Conservation (phyloP, 2,329 filamentous ascomycete species). For the Arachnopeziza araneosa region DNA sequence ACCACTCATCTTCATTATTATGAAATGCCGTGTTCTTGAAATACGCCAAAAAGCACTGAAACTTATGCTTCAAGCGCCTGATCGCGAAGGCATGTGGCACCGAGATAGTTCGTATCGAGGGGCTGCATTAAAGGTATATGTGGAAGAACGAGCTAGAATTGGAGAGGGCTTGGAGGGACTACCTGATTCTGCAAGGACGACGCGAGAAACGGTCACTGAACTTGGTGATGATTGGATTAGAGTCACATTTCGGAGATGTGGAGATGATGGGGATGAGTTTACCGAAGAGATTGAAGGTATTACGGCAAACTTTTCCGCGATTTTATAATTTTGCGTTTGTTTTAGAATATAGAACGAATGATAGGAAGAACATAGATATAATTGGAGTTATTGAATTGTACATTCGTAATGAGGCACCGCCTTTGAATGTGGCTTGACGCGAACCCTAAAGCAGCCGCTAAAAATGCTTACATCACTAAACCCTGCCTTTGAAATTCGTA, state of each 20-base stretch:
- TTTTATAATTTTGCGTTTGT: neutral
- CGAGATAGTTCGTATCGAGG: constrained; percentile 22
- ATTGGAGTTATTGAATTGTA: too few relatives aligned
- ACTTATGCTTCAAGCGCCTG: constrained; percentile 10
- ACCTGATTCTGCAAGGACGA: neutral
- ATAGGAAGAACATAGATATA: too few relatives aligned
- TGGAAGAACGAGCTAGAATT: constrained; percentile 24
- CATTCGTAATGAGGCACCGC: too few relatives aligned
- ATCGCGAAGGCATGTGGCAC: constrained; percentile 15
- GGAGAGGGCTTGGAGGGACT: neutral
- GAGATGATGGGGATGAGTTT: neutral
- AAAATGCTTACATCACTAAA: neutral
- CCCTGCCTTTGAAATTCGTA: neutral
- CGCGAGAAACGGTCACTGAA: neutral
- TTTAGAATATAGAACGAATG: neutral
- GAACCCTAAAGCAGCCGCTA: neutral
- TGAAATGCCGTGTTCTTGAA: constrained; percentile 10
- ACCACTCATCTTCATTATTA: constrained; percentile 9
- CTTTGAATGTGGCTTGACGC: neutral
- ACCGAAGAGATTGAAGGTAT: neutral
- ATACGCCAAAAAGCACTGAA: constrained; percentile 8
- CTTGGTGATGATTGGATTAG: neutral
- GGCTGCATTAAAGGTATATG: constrained; percentile 22
- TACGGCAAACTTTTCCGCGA: neutral
- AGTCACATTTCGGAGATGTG: neutral